Percentiles rank a stretch among this genome's conserved stretches.
Conservation (phyloP, 306 rosid species). For the Rosa chinensis region DNA sequence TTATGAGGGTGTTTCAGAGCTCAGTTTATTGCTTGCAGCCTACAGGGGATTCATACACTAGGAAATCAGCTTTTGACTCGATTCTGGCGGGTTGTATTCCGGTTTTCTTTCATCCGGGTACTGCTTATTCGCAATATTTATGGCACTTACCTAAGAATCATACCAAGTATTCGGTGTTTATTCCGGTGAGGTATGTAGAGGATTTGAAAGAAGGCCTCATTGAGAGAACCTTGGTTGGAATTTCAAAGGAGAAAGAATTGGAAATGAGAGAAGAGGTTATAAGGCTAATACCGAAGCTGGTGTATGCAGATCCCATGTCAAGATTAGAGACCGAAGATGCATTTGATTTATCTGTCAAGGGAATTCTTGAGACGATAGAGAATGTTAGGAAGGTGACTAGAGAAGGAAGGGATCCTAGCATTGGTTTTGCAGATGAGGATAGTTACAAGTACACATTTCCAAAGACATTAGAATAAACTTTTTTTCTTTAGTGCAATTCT, state of each 20-base stretch:
- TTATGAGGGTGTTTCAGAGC: slow-evolving; percentile 56
- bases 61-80: slow-evolving; percentile 84
- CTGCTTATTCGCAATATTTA: slow-evolving; percentile 75
- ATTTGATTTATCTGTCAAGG: slow-evolving; percentile 66
- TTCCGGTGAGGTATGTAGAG: slow-evolving; percentile 62
- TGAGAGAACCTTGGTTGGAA: slow-evolving; percentile 48
- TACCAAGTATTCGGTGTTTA: slow-evolving; percentile 61
- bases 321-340: slow-evolving; percentile 61
- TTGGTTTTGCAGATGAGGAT: slow-evolving; percentile 82
- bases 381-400: slow-evolving; percentile 48
- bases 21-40: slow-evolving; percentile 85
- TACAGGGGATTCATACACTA: slow-evolving; percentile 80
- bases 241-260: slow-evolving; percentile 47
- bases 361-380: slow-evolving; percentile 67
- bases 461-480: slow-evolving; percentile 3
- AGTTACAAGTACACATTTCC: slow-evolving; percentile 80
- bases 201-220: slow-evolving; percentile 47
- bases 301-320: slow-evolving; percentile 66
- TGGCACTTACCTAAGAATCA: slow-evolving; percentile 74
- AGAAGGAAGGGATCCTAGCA: slow-evolving; percentile 71
- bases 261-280: slow-evolving; percentile 81
- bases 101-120: slow-evolving; percentile 87
- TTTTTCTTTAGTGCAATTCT: neutral
- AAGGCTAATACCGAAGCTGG: slow-evolving; percentile 59
- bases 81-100: slow-evolving; percentile 86